Conservation (phyloP, 345 rosid species). For the Trapa incisa region DNA sequence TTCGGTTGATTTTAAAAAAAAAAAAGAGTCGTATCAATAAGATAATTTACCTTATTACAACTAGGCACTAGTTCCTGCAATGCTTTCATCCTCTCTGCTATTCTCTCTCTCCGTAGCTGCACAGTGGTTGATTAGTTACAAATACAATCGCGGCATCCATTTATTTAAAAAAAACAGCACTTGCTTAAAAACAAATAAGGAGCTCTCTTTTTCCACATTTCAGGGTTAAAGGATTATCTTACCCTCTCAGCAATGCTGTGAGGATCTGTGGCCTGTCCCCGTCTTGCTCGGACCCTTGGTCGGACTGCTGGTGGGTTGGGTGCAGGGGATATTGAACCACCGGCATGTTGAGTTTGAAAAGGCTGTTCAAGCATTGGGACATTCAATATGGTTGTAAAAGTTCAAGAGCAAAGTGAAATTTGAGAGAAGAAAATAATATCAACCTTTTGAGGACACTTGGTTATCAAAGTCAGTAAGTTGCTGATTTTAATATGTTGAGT, state of each 20-base stretch:
- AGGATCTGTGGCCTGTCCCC: slow-evolving; percentile 60
- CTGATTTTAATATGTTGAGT: not conserved
- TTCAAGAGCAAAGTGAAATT: not conserved
- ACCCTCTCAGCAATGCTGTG: slow-evolving; percentile 70
- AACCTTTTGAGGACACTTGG: not conserved
- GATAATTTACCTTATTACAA: slow-evolving; percentile 42
- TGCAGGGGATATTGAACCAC: slow-evolving; percentile 20
- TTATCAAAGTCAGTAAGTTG: not conserved
- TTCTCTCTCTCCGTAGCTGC: slow-evolving; percentile 64
- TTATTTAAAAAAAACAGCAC: not conserved
- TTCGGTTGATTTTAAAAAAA: not conserved
- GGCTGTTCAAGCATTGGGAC: slow-evolving; percentile 17
- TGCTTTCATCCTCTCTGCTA: slow-evolving; percentile 64
- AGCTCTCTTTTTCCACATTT: not conserved
- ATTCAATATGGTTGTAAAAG: not conserved
- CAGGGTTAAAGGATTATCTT: slow-evolving; percentile 2
- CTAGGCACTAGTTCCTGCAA: slow-evolving; percentile 70
- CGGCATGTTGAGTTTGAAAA: slow-evolving; percentile 29
- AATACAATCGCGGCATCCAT: not conserved
- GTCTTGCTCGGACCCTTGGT: slow-evolving; percentile 53
- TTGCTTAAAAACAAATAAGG: not conserved
- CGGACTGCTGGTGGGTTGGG: slow-evolving; percentile 37
- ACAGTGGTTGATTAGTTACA: not conserved
- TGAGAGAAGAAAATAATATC: not conserved
- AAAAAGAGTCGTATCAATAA: too few species aligned